Base-by-base conservation (phyloP, 495 filamentous ascomycete genomes). In the Aspergillus saccharolyticus region DNA sequence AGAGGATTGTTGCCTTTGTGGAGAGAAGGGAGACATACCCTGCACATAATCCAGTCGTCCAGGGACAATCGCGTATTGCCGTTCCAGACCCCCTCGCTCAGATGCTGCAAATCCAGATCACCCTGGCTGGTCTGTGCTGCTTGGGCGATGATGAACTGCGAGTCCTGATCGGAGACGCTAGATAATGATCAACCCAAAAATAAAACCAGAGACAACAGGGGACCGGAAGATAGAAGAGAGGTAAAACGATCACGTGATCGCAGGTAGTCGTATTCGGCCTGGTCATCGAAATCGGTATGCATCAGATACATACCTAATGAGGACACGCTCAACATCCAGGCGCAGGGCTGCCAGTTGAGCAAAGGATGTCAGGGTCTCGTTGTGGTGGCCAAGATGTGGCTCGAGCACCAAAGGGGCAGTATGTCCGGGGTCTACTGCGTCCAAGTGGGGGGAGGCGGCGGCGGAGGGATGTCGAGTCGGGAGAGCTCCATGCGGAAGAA, bases 81-180 rank as follows among this genome's bases (percentile, higher is more conserved):
- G 21, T 71, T 60, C 70, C 76, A 81, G n/a, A 81, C 47, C 0
- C 68, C 73, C 61, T 79, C 74, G 15, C 67, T 70, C 12, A 65
- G 59, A 2, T 60, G 63, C n/a, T 76, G 70, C 55, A 68, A 73
- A 24, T 67, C 61, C 48, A 71, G 30, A 5, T 54, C 56, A n/a
- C 18, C 55, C 8, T 39, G 33, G 33, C 64, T 4, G 55, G 72
- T 75, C 54, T 76, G 77, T 2, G 78, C 76, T 21, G 74, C 68
- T 60, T 85, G 81, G 4, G 82, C 82, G 25, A 85, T 67, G 43
- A 83, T 80, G 50, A 80, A 83, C 61, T 85, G 80, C 20, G 77
- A 72, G 4, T 80, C 72, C 17, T 76, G 73, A 58, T 84, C 85
- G 49, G 86, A 80, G 19, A 90, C 75, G 39, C 82, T 74, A n/a